A percentile compares a stretch with the other conserved stretches of the same genome.
phyloP scores from a whole-genome alignment of 345 rosid genomes.

The Garcia nutans region DNA sequence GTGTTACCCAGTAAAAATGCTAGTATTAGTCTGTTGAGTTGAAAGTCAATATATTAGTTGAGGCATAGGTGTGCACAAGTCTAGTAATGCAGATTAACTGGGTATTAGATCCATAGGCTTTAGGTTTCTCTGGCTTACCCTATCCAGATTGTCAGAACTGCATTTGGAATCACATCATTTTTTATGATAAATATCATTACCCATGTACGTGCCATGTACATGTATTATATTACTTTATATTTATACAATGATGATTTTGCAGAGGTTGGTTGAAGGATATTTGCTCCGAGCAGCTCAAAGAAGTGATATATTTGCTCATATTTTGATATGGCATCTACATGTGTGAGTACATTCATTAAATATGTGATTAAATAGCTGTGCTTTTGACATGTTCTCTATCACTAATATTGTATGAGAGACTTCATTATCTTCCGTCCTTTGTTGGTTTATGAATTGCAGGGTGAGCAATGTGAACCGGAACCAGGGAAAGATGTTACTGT shows the following conservation, averaged over 20 bases:
- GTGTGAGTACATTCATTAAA: constrained; percentile 37
- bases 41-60: not conserved
- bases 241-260: constrained; percentile 30
- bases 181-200: not conserved
- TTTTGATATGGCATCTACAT: constrained; percentile 97
- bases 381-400: constrained; percentile 3
- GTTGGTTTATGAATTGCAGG: constrained; percentile 52
- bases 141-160: constrained; percentile 8
- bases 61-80: not conserved
- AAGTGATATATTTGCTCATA: constrained; percentile 96
- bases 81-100: not conserved
- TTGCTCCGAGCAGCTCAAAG: constrained; percentile 95
- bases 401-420: constrained; percentile 4
- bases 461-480: constrained; percentile 68
- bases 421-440: not conserved
- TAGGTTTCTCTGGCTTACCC: not conserved
- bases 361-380: constrained; percentile 15
- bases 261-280: constrained; percentile 94
- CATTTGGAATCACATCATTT: not conserved
- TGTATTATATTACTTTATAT: not conserved
- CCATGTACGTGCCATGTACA: not conserved
- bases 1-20: constrained; percentile 26
- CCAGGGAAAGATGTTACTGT: constrained; percentile 57
- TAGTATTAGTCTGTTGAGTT: constrained; percentile 6
- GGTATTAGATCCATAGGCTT: constrained; percentile 11